Evolutionary conservation across 2,329 filamentous ascomycete species (phyloP), one percentile per base, ranked within the genome.

Genomic region (Daldinia eschscholtzii): DNA sequence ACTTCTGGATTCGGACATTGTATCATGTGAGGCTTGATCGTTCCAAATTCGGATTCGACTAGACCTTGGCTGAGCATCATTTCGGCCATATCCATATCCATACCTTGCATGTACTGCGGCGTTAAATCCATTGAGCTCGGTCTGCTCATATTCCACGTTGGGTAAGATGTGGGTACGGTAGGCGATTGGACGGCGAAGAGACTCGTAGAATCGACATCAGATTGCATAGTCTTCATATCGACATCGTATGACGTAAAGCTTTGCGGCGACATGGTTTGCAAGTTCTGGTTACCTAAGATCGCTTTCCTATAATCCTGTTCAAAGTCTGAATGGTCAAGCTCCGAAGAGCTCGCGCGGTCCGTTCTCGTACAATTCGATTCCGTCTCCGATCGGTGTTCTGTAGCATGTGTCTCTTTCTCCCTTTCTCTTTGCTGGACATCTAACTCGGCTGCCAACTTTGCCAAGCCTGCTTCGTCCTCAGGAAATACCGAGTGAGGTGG

Each of bases 401-500:
- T 71, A 20, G 58, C 46, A 48, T 76, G 72, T 55, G 74, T 75
- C 10, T 79, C 76, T 26, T 77, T 74, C 20, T 83, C 79, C 58
- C 78, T 77, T 23, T 83, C 80, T 50, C 78, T 76, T 62, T 85
- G 82, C 62, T 86, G 83, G 52, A 79, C 80, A 57, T 84, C 84
- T 10, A 90, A 79, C 75, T 89, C 85, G 7, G 83, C 82, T 15
- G 87, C 87, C 53, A 90, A 79, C 73, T 88, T 86, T 13, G 81
- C 80, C 75, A 90, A 82, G 64, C 87, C 87, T 12, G 85, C 83
- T 75, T 88, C 87, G 73, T 88, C 86, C 76, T 90, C 88, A 61
- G 88, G 88, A 76, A 90, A 90, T 28, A 88, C 82, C 1, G 85
- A 84, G 70, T 87, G 85, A 23, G 86, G 83, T 20, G 87, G 87